phyloP scores from a whole-genome alignment of 202 grass and related monocot genomes.

The Setaria italica region DNA sequence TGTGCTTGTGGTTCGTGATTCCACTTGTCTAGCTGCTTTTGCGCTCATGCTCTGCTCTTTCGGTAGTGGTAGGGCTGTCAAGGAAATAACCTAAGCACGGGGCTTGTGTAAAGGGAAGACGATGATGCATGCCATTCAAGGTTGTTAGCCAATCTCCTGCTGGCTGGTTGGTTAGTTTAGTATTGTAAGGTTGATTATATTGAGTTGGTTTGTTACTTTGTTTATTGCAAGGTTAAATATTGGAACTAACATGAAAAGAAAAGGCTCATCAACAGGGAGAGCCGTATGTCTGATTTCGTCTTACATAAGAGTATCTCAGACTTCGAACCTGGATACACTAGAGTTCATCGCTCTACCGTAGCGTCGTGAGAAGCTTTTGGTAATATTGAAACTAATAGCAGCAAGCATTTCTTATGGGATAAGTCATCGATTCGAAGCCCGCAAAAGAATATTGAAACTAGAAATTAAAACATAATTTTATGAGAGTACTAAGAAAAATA shows the following conservation, averaged over 20 bases:
- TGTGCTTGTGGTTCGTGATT: conserved; percentile 26
- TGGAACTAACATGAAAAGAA: neutral
- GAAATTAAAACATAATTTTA: neutral
- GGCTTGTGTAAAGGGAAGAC: neutral
- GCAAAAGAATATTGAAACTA: neutral
- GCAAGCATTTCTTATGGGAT: neutral
- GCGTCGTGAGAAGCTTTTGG: no score
- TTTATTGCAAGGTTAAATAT: neutral
- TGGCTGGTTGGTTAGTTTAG: neutral
- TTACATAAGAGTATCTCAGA: no score
- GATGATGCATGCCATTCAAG: conserved; percentile 10
- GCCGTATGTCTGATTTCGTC: no score
- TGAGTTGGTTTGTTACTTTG: neutral
- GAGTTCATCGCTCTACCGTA: no score
- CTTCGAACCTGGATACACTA: no score
- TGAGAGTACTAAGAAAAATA: neutral
- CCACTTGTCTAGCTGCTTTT: conserved; percentile 40
- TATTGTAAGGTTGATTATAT: neutral
- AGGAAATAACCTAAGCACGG: neutral
- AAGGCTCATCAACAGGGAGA: no score
- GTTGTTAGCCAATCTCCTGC: conserved; percentile 11
- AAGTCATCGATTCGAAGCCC: neutral
- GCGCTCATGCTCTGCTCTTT: conserved; percentile 25
- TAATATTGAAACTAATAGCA: neutral
- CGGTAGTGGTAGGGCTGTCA: conserved; percentile 40